A percentile compares a stretch with the other conserved stretches of the same genome.
These are phyloP conservation scores for Cercospora zeina DNA, from an alignment of 2,329 filamentous ascomycete genomes.

Conservation along the genomic window DNA sequence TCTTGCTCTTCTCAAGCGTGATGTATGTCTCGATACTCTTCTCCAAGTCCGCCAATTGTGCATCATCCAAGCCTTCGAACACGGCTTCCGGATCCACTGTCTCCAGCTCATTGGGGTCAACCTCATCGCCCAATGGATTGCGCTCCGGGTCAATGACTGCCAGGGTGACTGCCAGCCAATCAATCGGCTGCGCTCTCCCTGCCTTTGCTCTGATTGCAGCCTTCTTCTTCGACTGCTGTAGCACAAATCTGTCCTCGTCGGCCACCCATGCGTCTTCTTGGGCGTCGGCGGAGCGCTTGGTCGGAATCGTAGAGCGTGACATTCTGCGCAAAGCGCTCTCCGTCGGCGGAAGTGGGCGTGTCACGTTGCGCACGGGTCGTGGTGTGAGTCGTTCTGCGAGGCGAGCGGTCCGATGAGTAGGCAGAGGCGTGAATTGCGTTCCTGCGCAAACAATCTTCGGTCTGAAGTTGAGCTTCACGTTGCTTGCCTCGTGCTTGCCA, in stretches of 20 bases:
- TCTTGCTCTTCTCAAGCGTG: conserved; percentile 72
- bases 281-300: conserved; percentile 48
- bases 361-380: conserved; percentile 19
- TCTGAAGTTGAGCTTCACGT: conserved; percentile 4
- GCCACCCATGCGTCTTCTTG: conserved; percentile 71
- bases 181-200: conserved; percentile 85
- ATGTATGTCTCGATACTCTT: conserved; percentile 79
- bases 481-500: conserved; percentile 6
- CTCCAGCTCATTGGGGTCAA: conserved; percentile 69
- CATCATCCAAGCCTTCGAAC: conserved; percentile 68
- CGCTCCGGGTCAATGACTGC: conserved; percentile 83
- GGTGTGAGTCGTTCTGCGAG: not conserved
- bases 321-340: conserved; percentile 17
- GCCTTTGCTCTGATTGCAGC: conserved; percentile 92
- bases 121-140: conserved; percentile 78
- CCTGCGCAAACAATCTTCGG: conserved; percentile 14
- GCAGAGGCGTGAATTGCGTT: not conserved
- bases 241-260: conserved; percentile 91
- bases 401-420: conserved; percentile 7
- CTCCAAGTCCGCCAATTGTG: conserved; percentile 72
- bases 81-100: conserved; percentile 79
- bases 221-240: conserved; percentile 97
- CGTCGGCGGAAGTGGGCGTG: conserved; percentile 9
- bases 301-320: conserved; percentile 41
- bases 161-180: conserved; percentile 88